Evolutionary conservation across 2,329 filamentous ascomycete species (phyloP), one percentile per base, ranked within the genome.

Genomic region (Phaeosphaeria sp.): DNA sequence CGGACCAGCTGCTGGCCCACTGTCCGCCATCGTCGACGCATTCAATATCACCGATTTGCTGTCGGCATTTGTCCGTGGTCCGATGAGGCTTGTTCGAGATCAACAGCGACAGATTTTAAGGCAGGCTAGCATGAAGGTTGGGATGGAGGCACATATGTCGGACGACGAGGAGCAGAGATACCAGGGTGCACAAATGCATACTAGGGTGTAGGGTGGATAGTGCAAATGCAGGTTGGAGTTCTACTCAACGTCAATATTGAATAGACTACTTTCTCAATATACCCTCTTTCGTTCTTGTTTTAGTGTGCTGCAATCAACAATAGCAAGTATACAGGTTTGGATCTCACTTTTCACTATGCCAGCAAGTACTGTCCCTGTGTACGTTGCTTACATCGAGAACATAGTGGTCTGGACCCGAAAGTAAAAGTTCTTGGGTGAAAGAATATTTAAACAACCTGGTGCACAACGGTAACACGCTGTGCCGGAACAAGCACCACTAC

Each of bases 41-140:
- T 55, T 72, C n/a, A 68, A 74, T 30, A 64, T 73, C 11, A 62
- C 57, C 3, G 72, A 74, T 60, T 47, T 74, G 33, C 44, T 73
- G 13, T 63, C 62, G 1, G 66, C 66, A 0, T 73, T 73, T 53
- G 54, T 71, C 5, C 60, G 66, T 15, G 72, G 73, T 0, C 71
- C 73, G 1, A 74, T 74, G 71, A 62, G 71, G 50, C 53, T 75
- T 41, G 58, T 75, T 0, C 63, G 65, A 33, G 67, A 71, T 20
- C 72, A 74, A 50, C 63, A 72, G 54, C 58, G 65, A 54, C 60
- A 63, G 27, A 68, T 74, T 27, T 36, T 62, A 36, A 58, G 68
- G 21, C 56, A 66, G 48, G 55, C 60, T 30, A 69, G 65, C 51
- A 56, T 70, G 30, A 64, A 47, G 23, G 41, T 65, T 22, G 30